A percentile compares a stretch with the other conserved stretches of the same genome.
These are phyloP conservation scores for Rhodotorula kratochvilovae DNA, from an alignment of 768 basidiomycete genomes.

Conservation along the genomic window DNA sequence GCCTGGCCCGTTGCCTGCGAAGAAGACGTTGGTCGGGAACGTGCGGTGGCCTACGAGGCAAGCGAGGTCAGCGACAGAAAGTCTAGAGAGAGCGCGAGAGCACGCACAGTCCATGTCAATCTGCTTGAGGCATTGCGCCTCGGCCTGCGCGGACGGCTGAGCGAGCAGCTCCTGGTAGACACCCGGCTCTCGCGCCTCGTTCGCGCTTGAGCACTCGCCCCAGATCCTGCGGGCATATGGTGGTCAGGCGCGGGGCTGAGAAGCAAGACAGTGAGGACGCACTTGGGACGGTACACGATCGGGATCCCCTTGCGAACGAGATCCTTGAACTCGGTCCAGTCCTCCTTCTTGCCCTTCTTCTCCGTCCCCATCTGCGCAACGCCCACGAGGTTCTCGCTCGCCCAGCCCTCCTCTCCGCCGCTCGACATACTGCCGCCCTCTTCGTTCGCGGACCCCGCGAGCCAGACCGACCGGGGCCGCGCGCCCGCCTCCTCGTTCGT, in stretches of 20 bases:
- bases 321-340: conserved; percentile 70
- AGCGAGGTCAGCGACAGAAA: too few species aligned
- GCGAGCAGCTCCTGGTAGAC: conserved; percentile 77
- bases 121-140: conserved; percentile 55
- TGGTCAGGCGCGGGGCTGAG: neutral
- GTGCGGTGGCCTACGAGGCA: conserved; percentile 45
- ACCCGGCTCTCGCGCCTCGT: conserved; percentile 89
- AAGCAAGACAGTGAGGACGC: neutral
- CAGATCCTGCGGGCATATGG: conserved; percentile 50
- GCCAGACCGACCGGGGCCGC: conserved; percentile 55
- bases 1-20: conserved; percentile 92
- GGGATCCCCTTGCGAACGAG: conserved; percentile 84
- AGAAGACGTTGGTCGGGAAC: conserved; percentile 61
- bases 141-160: conserved; percentile 46
- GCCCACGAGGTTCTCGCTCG: conserved; percentile 72
- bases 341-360: conserved; percentile 61
- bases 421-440: conserved; percentile 47
- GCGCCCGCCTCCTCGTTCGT: conserved; percentile 41
- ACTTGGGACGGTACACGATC: conserved; percentile 74
- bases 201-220: conserved; percentile 87
- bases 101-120: conserved; percentile 77
- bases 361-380: conserved; percentile 76
- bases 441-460: neutral
- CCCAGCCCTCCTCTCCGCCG: conserved; percentile 62
- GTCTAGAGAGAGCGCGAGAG: too few species aligned